Evolutionary conservation across 2,329 filamentous ascomycete genomes (phyloP).

Genomic region (Venturia asperata): DNA sequence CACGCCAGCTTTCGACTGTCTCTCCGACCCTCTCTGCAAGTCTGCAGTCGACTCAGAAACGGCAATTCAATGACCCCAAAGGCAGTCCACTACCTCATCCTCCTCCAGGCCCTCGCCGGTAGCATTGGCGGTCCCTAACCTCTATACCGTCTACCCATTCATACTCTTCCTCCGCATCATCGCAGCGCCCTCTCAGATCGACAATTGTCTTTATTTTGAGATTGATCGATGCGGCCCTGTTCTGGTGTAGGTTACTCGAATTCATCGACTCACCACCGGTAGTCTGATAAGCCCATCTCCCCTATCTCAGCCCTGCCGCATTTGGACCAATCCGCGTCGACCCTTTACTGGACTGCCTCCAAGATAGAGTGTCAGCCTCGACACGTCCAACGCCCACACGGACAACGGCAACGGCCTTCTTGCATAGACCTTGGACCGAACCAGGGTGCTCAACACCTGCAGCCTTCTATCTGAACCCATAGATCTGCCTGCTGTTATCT

Average conservation of each 20-base stretch:
- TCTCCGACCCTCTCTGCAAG: background rate
- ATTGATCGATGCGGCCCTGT: background rate
- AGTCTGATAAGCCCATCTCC: slow-evolving; percentile 13
- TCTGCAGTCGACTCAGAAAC: background rate
- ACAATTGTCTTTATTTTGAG: background rate
- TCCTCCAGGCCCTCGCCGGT: slow-evolving; percentile 27
- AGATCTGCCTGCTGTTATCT: slow-evolving; percentile 10
- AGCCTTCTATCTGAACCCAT: background rate
- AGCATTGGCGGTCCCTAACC: slow-evolving; percentile 14
- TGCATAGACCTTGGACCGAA: background rate
- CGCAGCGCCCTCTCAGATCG: background rate
- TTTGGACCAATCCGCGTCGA: slow-evolving; percentile 13
- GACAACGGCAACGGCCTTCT: background rate
- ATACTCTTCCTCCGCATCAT: background rate
- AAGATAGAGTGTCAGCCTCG: slow-evolving; percentile 16
- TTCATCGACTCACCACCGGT: background rate
- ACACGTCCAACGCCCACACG: background rate
- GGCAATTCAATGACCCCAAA: slow-evolving; percentile 36
- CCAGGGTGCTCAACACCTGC: slow-evolving; percentile 5
- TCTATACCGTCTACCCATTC: background rate
- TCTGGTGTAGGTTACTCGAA: slow-evolving; percentile 9
- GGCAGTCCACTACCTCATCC: slow-evolving; percentile 37
- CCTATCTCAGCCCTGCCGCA: slow-evolving; percentile 12
- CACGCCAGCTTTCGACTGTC: background rate
- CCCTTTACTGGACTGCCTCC: background rate